Evolutionary conservation across 805 yeast genomes (phyloP), one percentile per base, ranked within the genome.

Genomic region (Yarrowia yakushimensis): DNA sequence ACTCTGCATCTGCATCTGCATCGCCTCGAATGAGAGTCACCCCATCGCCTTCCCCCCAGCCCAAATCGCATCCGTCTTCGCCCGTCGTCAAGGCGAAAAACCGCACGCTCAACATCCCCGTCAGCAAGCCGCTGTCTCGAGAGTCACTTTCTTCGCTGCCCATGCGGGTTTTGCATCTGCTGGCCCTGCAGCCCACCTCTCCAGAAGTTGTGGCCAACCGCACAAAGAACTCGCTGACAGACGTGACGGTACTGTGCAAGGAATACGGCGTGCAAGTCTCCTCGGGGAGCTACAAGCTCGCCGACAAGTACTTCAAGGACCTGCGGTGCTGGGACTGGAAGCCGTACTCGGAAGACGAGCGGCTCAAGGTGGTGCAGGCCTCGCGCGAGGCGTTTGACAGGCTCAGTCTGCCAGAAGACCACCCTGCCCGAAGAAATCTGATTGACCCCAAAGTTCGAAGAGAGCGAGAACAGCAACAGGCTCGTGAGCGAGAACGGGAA

Each of bases 151-250:
- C 67, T 18, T 66, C 68, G 17, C 67, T 70, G 25, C 63, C 69
- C n/a, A 70, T 66, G 66, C 77, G 79, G 59, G 72, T 82, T 37
- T 67, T 81, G 22, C 80, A 79, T 65, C 69, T 78, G 25, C 67
- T 82, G 36, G 82, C 85, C 0, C 69, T 82, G 42, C 85, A 83
- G 1, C 84, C 85, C 1, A 69, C 72, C 17, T 68, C 81, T 0
- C 65, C 70, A 1, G 66, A 68, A 2, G 71, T 71, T 1, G 66
- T 82, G 12, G 64, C 72, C 9, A 65, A 66, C 31, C 68, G 71
- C 22, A 70, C 76, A 0, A 73, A 73, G 54, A 64, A 72, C 23
- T 61, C 68, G 20, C 54, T 64, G 8, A 62, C 65, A 5, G 79
- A 74, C 15, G 68, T 75, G 10, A 66, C 68, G 12, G 50, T 68